Evolutionary conservation across 2,329 filamentous ascomycete genomes (phyloP).

Genomic region (Penicillium sp.): DNA sequence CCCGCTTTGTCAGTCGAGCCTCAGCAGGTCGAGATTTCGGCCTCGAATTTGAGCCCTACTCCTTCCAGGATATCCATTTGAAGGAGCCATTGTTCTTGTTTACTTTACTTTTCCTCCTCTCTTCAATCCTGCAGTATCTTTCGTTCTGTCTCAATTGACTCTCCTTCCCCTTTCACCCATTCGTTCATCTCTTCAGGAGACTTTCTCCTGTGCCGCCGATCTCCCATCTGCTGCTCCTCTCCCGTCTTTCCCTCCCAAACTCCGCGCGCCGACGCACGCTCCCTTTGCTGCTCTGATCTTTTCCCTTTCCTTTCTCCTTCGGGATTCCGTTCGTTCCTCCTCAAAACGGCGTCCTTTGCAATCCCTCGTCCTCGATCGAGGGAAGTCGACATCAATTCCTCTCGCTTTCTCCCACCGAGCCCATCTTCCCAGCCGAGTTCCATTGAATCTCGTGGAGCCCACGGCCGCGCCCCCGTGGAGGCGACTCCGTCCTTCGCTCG

Average conservation of each 20-base stretch:
- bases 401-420: slow-evolving; percentile 6
- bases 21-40: neutral
- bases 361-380: slow-evolving; percentile 17
- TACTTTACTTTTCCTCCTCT: neutral
- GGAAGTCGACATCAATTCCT: slow-evolving; percentile 17
- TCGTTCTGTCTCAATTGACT: neutral
- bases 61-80: neutral
- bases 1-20: neutral
- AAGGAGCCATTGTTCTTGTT: neutral
- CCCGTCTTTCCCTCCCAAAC: slow-evolving; percentile 1
- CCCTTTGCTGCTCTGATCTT: slow-evolving; percentile 1
- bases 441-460: slow-evolving; percentile 3
- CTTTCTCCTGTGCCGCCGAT: slow-evolving; percentile 5
- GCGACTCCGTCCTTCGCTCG: slow-evolving; percentile 21
- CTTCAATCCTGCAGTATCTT: neutral
- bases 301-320: neutral
- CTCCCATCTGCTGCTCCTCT: slow-evolving; percentile 1
- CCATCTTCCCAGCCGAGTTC: slow-evolving; percentile 5
- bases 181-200: slow-evolving; percentile 2
- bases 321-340: slow-evolving; percentile 3
- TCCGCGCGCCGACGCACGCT: neutral
- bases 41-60: neutral
- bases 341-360: slow-evolving; percentile 30
- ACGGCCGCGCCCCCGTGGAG: slow-evolving; percentile 21
- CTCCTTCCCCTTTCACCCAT: neutral